Evolutionary conservation across 2,329 filamentous ascomycete species (phyloP), one percentile per base, ranked within the genome.

Genomic region (Cercospora nicotianae): DNA sequence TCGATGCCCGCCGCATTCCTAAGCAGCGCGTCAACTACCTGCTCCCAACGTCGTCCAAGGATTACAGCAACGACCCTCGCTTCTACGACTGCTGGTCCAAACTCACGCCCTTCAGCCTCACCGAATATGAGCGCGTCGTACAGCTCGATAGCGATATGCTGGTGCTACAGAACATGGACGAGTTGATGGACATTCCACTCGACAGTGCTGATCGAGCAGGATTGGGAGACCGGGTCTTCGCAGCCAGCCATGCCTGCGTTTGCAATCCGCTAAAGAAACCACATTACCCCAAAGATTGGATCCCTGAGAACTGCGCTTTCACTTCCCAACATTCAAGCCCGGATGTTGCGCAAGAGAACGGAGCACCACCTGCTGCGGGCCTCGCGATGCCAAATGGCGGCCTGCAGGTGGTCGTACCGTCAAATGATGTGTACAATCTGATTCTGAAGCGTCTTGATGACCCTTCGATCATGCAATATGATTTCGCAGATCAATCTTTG

Each of bases 61-160:
- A 91, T 80, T 96, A 89, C 82, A 86, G 83, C 75, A 87, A 91
- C 69, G 93, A 96, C 79, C 89, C 90, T 60, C 89, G 93, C 73
- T 96, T 96, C 84, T 90, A 92, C 80, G 92, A 96, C 80, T 93
- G 90, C 84, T 97, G 93, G 92, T 91, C 86, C 79, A 97, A 96
- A 81, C 87, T 97, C 30, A 87, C 89, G 16, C 88, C 91, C 5
- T 97, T 96, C 78, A 89, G 87, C 23, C 83, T 96, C 33, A 85
- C 85, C 18, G 88, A 94, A 77, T 96, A 94, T 81, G 85, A 89
- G 28, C 87, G 93, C 48, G 87, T 96, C 36, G 91, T 96, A 39
- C 91, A 93, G 80, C 85, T 97, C 64, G 93, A 97, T 81, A 91
- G 90, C 75, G 93, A 97, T 81, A 96, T 96, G 93, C 81, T 96